Evolutionary conservation across 495 filamentous ascomycete species (phyloP), one percentile per base, ranked within the genome.

Genomic region (Xylaria scruposa): DNA sequence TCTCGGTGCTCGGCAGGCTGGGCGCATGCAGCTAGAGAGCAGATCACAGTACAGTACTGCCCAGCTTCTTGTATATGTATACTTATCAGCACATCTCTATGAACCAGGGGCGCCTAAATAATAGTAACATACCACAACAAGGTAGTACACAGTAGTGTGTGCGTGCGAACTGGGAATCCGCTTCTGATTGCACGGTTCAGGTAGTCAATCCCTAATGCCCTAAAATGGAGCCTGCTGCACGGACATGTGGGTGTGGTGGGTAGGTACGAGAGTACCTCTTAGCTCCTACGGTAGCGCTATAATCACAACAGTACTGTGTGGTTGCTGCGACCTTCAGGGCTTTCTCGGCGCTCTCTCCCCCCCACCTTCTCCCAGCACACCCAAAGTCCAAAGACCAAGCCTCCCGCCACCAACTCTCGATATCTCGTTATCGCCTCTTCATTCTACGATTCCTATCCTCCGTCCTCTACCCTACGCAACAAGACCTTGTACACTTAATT

Each of bases 331-430:
- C 42, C 46, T 38, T 46, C 46, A 53, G 44, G 46, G 40, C 42
- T 21, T 10, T 42, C 46, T 46, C 38, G 38, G 36, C 29, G 38
- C 62, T 46, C 42, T 46, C 61, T 10, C 8, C 26, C 56, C 29
- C 53, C 58, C 58, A 70, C 68, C 68, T 70, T 62, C 38, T 54
- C 24, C 36, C 56, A 60, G 36, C 59, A 49, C 47, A 49, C 49
- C 59, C 44, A 60, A 61, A 63, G 67, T 33, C 59, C 59, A 24
- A 51, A 69, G 49, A 69, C 53, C 62, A 66, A 60, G 29, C 51
- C 46, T 67, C 59, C 70, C 70, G 61, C 70, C 70, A 67, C 70
- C 70, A 67, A 66, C 33, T 70, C 60, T 54, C 33, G 17, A 53
- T 58, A 36, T 36, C 61, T 67, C 29, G 29, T 13, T 56, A 38